Conservation (phyloP, 768 basidiomycete genomes). For the Tremella yokohamensis region DNA sequence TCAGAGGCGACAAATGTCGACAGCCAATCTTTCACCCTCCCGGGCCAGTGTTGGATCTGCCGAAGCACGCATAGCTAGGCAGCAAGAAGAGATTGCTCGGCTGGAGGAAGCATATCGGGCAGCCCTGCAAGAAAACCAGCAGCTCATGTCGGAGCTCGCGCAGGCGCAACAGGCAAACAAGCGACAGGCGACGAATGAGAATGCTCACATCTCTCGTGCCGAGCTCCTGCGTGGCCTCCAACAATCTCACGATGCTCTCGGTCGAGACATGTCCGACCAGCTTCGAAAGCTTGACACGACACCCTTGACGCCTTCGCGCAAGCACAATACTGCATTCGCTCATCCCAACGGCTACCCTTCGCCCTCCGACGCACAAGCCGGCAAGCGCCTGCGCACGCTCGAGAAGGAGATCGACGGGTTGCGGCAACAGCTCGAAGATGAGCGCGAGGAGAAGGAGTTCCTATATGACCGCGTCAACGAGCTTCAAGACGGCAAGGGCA, state of each 20-base stretch:
- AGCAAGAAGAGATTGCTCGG: conserved; percentile 21
- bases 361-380: conserved; percentile 61
- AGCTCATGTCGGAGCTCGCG: conserved; percentile 25
- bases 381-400: conserved; percentile 29
- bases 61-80: conserved; percentile 25
- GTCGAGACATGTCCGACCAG: conserved; percentile 44
- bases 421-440: conserved; percentile 44
- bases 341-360: conserved; percentile 55
- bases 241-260: conserved; percentile 39
- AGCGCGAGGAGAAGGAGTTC: conserved; percentile 44
- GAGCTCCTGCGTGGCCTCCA: conserved; percentile 42
- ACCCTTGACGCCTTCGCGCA: conserved; percentile 30
- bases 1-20: conserved; percentile 24
- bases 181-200: background rate
- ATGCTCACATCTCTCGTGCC: conserved; percentile 17
- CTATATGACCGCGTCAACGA: conserved; percentile 30
- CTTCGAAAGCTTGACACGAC: conserved; percentile 33
- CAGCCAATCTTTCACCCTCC: conserved; percentile 5
- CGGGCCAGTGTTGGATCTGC: conserved; percentile 12
- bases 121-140: conserved; percentile 19
- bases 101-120: conserved; percentile 26
- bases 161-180: conserved; percentile 25
- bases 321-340: conserved; percentile 58
- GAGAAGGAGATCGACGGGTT: conserved; percentile 43
- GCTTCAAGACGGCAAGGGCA: conserved; percentile 25